Evolutionary conservation across 768 basidiomycete genomes (phyloP).

Genomic region (Naematelia aurantialba): DNA sequence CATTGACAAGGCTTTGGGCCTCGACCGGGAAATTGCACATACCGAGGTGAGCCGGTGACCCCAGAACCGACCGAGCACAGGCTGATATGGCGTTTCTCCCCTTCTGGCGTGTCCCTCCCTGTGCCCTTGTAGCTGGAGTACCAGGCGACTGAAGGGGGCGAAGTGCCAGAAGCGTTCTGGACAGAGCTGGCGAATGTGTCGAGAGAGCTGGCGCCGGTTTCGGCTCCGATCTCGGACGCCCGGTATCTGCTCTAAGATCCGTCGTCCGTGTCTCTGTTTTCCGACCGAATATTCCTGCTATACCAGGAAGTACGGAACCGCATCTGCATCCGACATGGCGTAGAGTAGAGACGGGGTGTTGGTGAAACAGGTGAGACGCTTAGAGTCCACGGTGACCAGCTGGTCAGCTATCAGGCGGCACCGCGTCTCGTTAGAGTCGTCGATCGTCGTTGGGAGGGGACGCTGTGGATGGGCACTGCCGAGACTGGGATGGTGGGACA

Average conservation of each 20-base stretch:
- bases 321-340: not conserved
- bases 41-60: conserved; percentile 1
- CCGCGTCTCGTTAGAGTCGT: too few relatives aligned
- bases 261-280: not conserved
- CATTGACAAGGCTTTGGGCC: not conserved
- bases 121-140: conserved; percentile 8
- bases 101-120: not conserved
- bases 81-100: not conserved
- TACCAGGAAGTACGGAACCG: not conserved
- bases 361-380: too few relatives aligned
- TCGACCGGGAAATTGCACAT: not conserved
- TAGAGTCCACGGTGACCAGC: too few relatives aligned
- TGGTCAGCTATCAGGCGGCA: too few relatives aligned
- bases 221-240: not conserved
- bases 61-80: too few relatives aligned
- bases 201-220: conserved; percentile 11
- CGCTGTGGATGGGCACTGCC: too few relatives aligned
- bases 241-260: not conserved
- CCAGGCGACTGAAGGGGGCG: not conserved
- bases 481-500: too few relatives aligned
- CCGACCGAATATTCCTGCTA: too few relatives aligned
- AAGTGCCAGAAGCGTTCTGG: conserved; percentile 14
- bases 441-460: too few relatives aligned
- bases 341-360: too few relatives aligned
- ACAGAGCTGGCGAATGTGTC: conserved; percentile 8